These are phyloP conservation scores for Tylopilus plumbeoviolaceoides DNA, from an alignment of 768 basidiomycete species.

Conservation along the genomic window DNA sequence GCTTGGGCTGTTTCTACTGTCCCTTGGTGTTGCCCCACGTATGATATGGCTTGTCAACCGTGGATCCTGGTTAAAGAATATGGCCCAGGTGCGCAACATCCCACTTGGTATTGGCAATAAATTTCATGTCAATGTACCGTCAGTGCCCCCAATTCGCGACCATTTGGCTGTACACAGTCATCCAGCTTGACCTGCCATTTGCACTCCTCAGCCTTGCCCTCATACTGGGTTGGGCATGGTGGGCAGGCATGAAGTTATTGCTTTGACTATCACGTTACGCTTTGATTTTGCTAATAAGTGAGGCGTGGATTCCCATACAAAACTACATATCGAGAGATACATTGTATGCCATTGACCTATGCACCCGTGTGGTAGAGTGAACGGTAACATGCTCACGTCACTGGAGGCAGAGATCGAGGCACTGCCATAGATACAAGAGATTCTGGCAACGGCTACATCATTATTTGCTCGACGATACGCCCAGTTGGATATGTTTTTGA, in stretches of 20 bases:
- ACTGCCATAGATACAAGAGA: neutral
- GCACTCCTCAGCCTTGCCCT: constrained; percentile 52
- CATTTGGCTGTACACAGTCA: constrained; percentile 70
- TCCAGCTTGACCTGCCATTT: constrained; percentile 64
- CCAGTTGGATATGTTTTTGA: constrained; percentile 53
- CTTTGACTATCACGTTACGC: constrained; percentile 17
- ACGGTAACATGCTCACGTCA: neutral
- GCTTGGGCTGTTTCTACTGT: constrained; percentile 52
- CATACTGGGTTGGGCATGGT: constrained; percentile 60
- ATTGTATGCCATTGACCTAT: constrained; percentile 12
- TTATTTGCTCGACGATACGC: constrained; percentile 81
- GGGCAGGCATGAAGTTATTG: constrained; percentile 50
- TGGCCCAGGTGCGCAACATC: constrained; percentile 56
- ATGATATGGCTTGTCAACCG: constrained; percentile 69
- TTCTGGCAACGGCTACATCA: constrained; percentile 4
- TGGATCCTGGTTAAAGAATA: constrained; percentile 66
- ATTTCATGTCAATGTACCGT: constrained; percentile 3
- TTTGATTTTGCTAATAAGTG: neutral
- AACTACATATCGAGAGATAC: neutral
- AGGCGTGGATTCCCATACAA: constrained; percentile 1
- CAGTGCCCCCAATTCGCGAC: constrained; percentile 78
- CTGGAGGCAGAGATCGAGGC: neutral
- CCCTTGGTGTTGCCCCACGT: constrained; percentile 54
- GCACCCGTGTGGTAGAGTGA: neutral
- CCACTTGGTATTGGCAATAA: neutral